These are phyloP conservation scores for Solanum etuberosum DNA, from an alignment of 257 asterid species.

Conservation along the genomic window DNA sequence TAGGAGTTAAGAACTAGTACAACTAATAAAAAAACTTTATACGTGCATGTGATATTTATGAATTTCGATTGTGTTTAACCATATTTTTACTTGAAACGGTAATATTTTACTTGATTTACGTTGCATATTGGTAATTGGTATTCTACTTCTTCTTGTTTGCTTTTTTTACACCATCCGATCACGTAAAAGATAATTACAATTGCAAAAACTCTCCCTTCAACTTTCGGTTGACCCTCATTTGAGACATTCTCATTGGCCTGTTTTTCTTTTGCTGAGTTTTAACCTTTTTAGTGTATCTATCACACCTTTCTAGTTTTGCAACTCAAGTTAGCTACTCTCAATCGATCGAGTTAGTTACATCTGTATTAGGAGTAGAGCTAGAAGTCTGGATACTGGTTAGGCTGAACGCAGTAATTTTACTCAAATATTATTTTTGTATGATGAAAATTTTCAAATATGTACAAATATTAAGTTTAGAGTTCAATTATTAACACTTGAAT, in stretches of 20 bases:
- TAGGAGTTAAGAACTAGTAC: neutral
- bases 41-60: neutral
- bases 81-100: neutral
- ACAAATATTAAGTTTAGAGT: neutral
- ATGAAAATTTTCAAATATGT: neutral
- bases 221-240: neutral
- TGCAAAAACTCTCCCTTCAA: neutral
- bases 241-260: neutral
- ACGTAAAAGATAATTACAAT: neutral
- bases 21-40: neutral
- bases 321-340: neutral
- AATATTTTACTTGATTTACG: neutral
- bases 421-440: neutral
- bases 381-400: neutral
- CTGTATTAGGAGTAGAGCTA: neutral
- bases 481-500: neutral
- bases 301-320: neutral
- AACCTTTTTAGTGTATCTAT: neutral
- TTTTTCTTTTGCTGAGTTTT: neutral
- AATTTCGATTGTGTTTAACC: neutral
- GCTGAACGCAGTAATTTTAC: neutral
- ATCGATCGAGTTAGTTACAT: neutral
- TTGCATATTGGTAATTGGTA: neutral
- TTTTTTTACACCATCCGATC: neutral
- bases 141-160: neutral